phyloP scores from a whole-genome alignment of 495 filamentous ascomycete species.

The Trichoderma parareesei region DNA sequence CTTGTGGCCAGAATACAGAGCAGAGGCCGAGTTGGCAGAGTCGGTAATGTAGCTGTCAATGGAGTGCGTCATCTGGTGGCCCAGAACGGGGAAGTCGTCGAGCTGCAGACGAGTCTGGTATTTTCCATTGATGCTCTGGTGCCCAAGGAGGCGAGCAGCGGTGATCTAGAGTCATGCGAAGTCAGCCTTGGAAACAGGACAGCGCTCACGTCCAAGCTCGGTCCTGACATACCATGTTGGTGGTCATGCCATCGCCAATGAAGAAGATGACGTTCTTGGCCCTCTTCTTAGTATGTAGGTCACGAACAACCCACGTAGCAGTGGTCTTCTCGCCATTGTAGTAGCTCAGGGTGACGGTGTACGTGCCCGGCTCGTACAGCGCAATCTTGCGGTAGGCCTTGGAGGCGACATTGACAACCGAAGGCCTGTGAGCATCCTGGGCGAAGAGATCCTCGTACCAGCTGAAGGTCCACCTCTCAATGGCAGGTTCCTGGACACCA shows the following conservation, averaged over 20 bases:
- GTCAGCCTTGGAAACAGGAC: neutral
- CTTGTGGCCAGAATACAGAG: constrained; percentile 69
- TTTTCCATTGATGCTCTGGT: constrained; percentile 66
- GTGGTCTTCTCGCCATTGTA: constrained; percentile 54
- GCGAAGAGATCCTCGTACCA: constrained; percentile 73
- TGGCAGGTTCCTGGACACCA: constrained; percentile 46
- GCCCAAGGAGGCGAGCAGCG: constrained; percentile 63
- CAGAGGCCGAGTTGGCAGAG: constrained; percentile 66
- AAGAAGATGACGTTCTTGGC: constrained; percentile 74
- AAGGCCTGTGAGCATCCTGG: constrained; percentile 51
- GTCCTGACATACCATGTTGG: constrained; percentile 55
- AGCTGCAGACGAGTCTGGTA: constrained; percentile 59
- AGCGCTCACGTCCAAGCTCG: neutral
- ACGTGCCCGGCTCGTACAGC: constrained; percentile 61
- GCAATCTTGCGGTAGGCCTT: constrained; percentile 61
- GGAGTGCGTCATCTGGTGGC: constrained; percentile 67
- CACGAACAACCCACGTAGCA: constrained; percentile 64
- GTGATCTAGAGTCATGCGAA: constrained; percentile 26
- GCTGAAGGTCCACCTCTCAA: constrained; percentile 64
- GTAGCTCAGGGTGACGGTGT: constrained; percentile 62
- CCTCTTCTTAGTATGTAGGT: constrained; percentile 51
- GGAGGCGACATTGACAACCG: constrained; percentile 60
- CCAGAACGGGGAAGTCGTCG: constrained; percentile 65
- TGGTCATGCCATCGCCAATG: constrained; percentile 72
- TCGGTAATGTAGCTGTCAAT: constrained; percentile 71